Percentiles rank a stretch among this genome's conserved stretches.
These are phyloP conservation scores for Xylaria sp. DNA, from an alignment of 2,329 filamentous ascomycete genomes.

Conservation along the genomic window DNA sequence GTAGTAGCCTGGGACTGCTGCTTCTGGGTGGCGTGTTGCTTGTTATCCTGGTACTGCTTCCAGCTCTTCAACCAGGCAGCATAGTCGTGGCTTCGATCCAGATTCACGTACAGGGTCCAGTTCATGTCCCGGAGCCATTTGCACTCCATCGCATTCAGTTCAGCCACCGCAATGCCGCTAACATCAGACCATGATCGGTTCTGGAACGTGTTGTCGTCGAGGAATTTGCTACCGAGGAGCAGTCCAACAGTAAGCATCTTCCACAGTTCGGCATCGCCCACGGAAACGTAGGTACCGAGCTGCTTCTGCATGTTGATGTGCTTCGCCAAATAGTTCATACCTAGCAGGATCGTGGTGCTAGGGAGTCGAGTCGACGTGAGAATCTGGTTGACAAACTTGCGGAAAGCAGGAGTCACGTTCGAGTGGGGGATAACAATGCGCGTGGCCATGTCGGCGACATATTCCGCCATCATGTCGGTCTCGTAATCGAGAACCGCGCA, in stretches of 20 bases:
- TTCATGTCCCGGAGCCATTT: slow-evolving; percentile 81
- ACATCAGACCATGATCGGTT: slow-evolving; percentile 96
- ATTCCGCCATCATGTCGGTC: slow-evolving; percentile 93
- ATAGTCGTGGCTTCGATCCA: slow-evolving; percentile 68
- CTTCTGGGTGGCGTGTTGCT: slow-evolving; percentile 33
- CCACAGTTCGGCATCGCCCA: slow-evolving; percentile 70
- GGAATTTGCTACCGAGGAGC: slow-evolving; percentile 87
- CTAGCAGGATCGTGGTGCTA: slow-evolving; percentile 83
- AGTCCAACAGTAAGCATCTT: slow-evolving; percentile 80
- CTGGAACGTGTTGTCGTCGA: slow-evolving; percentile 96
- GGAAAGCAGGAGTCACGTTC: slow-evolving; percentile 64
- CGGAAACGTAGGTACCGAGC: slow-evolving; percentile 46
- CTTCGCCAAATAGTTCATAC: slow-evolving; percentile 82
- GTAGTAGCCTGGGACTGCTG: slow-evolving; percentile 40
- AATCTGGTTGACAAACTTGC: slow-evolving; percentile 88
- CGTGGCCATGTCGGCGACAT: slow-evolving; percentile 81
- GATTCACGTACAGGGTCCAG: slow-evolving; percentile 83
- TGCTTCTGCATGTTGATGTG: slow-evolving; percentile 70
- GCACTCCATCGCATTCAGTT: slow-evolving; percentile 80
- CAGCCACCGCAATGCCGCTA: slow-evolving; percentile 76
- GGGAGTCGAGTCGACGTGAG: slow-evolving; percentile 84
- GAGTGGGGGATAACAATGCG: slow-evolving; percentile 51
- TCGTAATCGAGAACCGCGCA: slow-evolving; percentile 94
- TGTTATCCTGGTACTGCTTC: slow-evolving; percentile 51
- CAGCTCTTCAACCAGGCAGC: slow-evolving; percentile 58